Conservation (phyloP, 805 yeast species). For the Blastobotrys peoriensis region DNA sequence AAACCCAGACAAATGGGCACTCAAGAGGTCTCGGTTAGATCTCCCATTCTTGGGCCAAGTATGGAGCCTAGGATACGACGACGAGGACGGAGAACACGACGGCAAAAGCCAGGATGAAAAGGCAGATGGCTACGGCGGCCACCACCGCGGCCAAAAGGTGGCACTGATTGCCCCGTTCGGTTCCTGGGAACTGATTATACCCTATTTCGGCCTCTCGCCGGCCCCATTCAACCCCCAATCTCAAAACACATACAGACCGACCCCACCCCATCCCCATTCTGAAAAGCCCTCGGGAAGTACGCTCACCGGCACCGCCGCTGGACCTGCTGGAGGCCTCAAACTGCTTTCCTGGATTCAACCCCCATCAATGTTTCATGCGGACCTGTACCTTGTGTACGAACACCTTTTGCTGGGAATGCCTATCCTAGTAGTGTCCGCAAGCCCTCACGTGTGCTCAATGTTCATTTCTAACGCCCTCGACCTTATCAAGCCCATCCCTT, state of each 20-base stretch:
- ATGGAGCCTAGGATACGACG: not conserved
- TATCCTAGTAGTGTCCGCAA: constrained; percentile 16
- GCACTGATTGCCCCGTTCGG: not conserved
- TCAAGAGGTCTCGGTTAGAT: constrained; percentile 7
- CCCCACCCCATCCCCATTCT: not conserved
- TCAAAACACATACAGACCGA: not conserved
- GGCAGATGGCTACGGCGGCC: no score
- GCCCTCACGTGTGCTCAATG: constrained; percentile 21
- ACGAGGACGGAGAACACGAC: not conserved
- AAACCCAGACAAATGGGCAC: constrained; percentile 9
- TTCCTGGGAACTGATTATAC: not conserved
- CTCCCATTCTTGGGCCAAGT: constrained; percentile 18
- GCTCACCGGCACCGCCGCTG: not conserved
- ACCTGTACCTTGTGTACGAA: constrained; percentile 22
- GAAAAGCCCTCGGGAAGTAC: not conserved
- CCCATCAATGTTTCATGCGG: constrained; percentile 8
- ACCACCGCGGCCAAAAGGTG: constrained; percentile 2
- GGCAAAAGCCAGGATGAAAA: not conserved
- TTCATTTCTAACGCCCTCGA: constrained; percentile 17
- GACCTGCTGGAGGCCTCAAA: not conserved
- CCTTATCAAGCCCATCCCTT: constrained; percentile 20
- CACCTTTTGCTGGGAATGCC: constrained; percentile 17
- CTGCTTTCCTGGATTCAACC: not conserved
- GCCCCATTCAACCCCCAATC: constrained; percentile 2
- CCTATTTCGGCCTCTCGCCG: not conserved